Evolutionary conservation across 2,329 filamentous ascomycete species (phyloP), one percentile per base, ranked within the genome.

Genomic region (Aaosphaeria pasadenensis): DNA sequence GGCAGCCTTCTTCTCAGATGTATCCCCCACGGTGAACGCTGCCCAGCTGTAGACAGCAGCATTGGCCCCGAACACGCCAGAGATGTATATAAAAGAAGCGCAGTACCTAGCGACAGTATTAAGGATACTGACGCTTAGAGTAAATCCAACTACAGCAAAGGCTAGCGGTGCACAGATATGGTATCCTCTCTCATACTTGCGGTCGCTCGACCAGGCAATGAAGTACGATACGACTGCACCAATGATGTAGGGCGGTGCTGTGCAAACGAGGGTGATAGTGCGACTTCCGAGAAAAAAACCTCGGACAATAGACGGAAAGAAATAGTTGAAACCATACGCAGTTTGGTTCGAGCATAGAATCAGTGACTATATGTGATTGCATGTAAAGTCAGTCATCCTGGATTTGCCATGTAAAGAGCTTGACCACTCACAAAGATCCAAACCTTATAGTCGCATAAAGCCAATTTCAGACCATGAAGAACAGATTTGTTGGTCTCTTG

Each of bases 281-380:
- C 41, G 42, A 7, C 44, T 50, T 6, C 51, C 51, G 7, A 58
- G 41, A 30, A 42, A 45, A 30, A 56, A 53, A 2, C 52, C 47
- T 11, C 43, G 42, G 4, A 56, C 51, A 44, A 56, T 50, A 3
- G 48, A 52, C 1, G 54, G 47, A 24, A 46, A 50, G 44, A 50
- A 50, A 30, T 50, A 44, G 38, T 45, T 45, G 42, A 50, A 50
- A 35, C 50, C 39, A 28, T 52, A 50, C 5, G 47, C 42, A 24
- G 42, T 43, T 33, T 46, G 43, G 30, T 49, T 49, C 35, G 42
- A 35, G 35, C 45, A 51, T 11, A 51, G 46, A 45, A 48, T 51
- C 30, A 48, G 43, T 7, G 49, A 45, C 48, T 50, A 17, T 11
- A 24, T 24, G 17, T 24, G 17, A 24, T 24, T 24, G 17, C 17